These are phyloP conservation scores for Cucumis melo DNA, from an alignment of 306 rosid species.

Conservation along the genomic window DNA sequence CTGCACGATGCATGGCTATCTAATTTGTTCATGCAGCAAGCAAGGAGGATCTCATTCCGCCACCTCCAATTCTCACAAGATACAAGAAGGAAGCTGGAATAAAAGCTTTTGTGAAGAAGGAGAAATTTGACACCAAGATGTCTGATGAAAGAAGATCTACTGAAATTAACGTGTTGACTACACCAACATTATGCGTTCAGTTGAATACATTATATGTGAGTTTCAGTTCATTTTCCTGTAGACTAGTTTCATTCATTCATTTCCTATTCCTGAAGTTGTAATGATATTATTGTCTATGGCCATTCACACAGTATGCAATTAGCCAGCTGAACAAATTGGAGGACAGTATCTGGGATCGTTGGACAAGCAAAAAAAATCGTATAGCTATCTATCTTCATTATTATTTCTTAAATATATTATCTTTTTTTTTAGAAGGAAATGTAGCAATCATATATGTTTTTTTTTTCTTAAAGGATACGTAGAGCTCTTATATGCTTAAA, in stretches of 20 bases:
- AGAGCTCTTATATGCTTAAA: not conserved
- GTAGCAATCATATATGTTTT: too few species aligned
- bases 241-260: not conserved
- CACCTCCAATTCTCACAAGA: conserved; percentile 82
- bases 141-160: conserved; percentile 66
- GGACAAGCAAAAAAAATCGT: conserved; percentile 55
- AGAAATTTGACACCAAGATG: conserved; percentile 71
- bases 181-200: conserved; percentile 82
- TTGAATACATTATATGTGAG: conserved; percentile 88
- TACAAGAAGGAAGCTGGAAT: conserved; percentile 83
- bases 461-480: too few species aligned
- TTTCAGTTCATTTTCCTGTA: conserved; percentile 10
- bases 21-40: conserved; percentile 45
- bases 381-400: not conserved
- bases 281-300: conserved; percentile 9
- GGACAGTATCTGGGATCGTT: conserved; percentile 88
- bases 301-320: conserved; percentile 72
- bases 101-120: conserved; percentile 97
- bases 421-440: not conserved
- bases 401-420: not conserved
- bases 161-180: conserved; percentile 60
- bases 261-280: not conserved
- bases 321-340: conserved; percentile 84
- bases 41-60: conserved; percentile 89
- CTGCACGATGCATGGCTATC: not conserved